Evolutionary conservation across 805 yeast species (phyloP).

Genomic region (Kodamaea hsintzibuensis): DNA sequence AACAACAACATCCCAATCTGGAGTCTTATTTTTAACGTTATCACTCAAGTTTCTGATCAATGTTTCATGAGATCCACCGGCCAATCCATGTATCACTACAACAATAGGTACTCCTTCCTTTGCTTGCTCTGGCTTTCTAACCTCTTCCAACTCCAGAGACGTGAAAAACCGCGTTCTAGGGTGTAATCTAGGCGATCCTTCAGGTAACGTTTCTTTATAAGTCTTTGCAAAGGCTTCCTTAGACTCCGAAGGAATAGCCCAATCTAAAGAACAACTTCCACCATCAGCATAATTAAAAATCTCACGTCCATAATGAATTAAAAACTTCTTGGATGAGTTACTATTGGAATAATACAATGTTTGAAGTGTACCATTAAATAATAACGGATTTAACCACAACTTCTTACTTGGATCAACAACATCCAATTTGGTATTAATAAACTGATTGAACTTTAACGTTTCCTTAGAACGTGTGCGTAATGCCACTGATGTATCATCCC

Average conservation of each 20-base stretch:
- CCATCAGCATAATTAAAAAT: slow-evolving; percentile 60
- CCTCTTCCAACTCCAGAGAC: slow-evolving; percentile 42
- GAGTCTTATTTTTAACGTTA: slow-evolving; percentile 8
- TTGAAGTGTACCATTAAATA: slow-evolving; percentile 75
- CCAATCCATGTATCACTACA: slow-evolving; percentile 71
- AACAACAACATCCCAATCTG: slow-evolving; percentile 64
- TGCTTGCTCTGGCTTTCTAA: slow-evolving; percentile 21
- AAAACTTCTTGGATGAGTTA: slow-evolving; percentile 50
- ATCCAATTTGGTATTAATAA: slow-evolving; percentile 11
- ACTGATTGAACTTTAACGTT: slow-evolving; percentile 6
- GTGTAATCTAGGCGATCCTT: slow-evolving; percentile 43
- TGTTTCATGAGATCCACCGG: slow-evolving; percentile 84
- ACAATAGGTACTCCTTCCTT: slow-evolving; percentile 52
- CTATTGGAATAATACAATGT: slow-evolving; percentile 67
- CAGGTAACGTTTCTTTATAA: slow-evolving; percentile 33
- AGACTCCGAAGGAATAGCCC: slow-evolving; percentile 49
- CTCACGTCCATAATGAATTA: slow-evolving; percentile 74
- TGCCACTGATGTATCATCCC: slow-evolving; percentile 16
- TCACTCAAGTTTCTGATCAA: slow-evolving; percentile 62
- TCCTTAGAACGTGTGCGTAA: slow-evolving; percentile 13
- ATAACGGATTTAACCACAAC: slow-evolving; percentile 60
- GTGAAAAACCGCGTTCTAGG: slow-evolving; percentile 55
- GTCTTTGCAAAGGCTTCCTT: slow-evolving; percentile 25
- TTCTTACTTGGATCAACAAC: slow-evolving; percentile 28
- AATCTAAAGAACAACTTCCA: slow-evolving; percentile 75